phyloP scores from a whole-genome alignment of 352 stramenopile species.

The Phytopythium cucurbitacearum region DNA sequence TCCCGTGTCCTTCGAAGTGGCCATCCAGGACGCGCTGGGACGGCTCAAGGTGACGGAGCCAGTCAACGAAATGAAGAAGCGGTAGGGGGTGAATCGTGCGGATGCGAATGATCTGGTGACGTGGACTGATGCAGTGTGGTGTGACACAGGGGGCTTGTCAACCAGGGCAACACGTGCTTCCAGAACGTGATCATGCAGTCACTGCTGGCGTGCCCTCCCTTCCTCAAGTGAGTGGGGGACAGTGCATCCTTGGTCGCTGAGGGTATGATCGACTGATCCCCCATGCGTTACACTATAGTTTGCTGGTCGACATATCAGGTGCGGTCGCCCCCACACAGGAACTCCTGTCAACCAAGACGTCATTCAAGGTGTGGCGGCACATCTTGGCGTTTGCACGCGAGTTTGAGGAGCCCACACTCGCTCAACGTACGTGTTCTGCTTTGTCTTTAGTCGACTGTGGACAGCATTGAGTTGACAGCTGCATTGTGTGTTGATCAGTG shows the following conservation, averaged over 20 bases:
- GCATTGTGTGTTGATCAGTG: constrained; percentile 14
- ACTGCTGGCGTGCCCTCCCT: constrained; percentile 67
- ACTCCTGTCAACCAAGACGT: constrained; percentile 38
- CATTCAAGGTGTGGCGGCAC: constrained; percentile 71
- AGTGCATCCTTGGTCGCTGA: background rate
- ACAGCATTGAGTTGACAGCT: background rate
- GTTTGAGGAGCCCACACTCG: constrained; percentile 77
- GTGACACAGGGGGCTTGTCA: constrained; percentile 55
- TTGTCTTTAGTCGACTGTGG: background rate
- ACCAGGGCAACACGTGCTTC: constrained; percentile 88
- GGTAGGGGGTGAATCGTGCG: constrained; percentile 18
- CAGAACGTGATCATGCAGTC: constrained; percentile 88
- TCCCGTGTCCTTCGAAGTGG: constrained; percentile 51
- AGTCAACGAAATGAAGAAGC: constrained; percentile 80
- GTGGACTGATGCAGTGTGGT: background rate
- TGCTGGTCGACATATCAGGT: constrained; percentile 67
- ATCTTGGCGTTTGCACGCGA: constrained; percentile 78
- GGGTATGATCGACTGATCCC: too few species aligned
- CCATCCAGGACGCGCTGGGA: constrained; percentile 57
- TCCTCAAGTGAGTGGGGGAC: constrained; percentile 58
- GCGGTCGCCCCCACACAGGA: constrained; percentile 29
- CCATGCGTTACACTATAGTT: constrained; percentile 17
- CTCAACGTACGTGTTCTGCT: constrained; percentile 37
- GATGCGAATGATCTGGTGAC: background rate
- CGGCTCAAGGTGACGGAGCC: constrained; percentile 51